Conservation (phyloP, 2,329 filamentous ascomycete species). For the Colletotrichum shisoi region DNA sequence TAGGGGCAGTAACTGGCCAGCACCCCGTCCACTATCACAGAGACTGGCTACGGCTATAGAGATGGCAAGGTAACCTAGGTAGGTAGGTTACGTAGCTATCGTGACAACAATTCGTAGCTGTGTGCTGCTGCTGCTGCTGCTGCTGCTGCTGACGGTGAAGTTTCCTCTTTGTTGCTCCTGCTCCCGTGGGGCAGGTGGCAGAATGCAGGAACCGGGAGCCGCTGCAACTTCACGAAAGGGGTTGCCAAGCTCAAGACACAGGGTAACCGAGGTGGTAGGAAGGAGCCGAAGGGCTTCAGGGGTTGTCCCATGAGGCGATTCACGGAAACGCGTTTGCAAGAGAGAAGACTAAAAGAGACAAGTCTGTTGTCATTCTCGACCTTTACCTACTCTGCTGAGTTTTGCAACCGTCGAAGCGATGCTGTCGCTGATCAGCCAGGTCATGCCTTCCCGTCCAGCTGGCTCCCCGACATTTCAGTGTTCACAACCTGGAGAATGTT, state of each 20-base stretch:
- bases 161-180: background rate
- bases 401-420: constrained; percentile 27
- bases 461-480: background rate
- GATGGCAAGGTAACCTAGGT: background rate
- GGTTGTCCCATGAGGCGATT: constrained; percentile 11
- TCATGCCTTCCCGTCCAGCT: constrained; percentile 19
- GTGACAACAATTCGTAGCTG: background rate
- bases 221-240: constrained; percentile 16
- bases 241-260: constrained; percentile 12
- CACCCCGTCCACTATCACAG: background rate
- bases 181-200: background rate
- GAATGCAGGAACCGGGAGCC: background rate
- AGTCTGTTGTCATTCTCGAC: constrained; percentile 21
- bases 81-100: background rate
- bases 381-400: constrained; percentile 25
- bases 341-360: constrained; percentile 30
- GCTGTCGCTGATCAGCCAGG: constrained; percentile 26
- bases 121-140: background rate
- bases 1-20: background rate
- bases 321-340: constrained; percentile 10
- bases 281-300: background rate
- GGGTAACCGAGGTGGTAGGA: constrained; percentile 15
- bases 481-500: background rate
- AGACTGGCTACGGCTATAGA: background rate
- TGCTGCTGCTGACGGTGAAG: background rate